Base-by-base conservation (phyloP, 1,284 basidiomycete species). In the Schizophyllum commune region DNA sequence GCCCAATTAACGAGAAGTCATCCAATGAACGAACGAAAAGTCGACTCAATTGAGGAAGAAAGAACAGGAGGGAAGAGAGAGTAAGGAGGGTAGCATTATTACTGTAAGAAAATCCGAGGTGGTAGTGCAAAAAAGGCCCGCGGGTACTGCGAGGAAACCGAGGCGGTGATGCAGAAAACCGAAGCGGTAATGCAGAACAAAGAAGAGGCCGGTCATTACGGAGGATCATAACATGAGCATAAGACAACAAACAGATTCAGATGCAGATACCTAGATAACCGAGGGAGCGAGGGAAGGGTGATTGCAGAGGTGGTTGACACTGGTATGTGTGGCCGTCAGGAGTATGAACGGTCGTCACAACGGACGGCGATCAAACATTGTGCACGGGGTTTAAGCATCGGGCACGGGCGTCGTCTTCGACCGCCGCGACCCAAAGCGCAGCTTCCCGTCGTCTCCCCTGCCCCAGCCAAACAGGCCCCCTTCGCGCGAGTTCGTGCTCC, bases 391-490 rank as follows among this genome's bases (percentile, higher is more conserved):
- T n/a, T n/a, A 47, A 17, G 17, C 39, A 9, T 47, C 39, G 39
- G 3, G 9, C 8, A 47, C 39, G 9, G 39, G 39, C 39, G 39
- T 47, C 39, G 39, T 47, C 39, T 47, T 76, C 52, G 86, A 87
- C 64, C 88, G 80, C 65, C 80, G 77, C 22, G 88, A 85, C 47
- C 88, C 88, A 71, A 91, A 91, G 59, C 87, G 81, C 60, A 83
- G 75, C 67, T 83, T 84, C 15, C 82, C 77, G 67, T 78, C 80
- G 17, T 83, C 82, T 13, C 78, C 72, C 32, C 82, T 74, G 3
- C 78, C 82, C 82, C 82, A 83, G 0, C 84, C 84, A 71, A 91
- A 90, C 61, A 91, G 74, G 1, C 87, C 76, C 2, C 81, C 77
- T 4, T 85, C 85, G 57, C 76, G 83, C 8, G 88, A 89, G 58